Evolutionary conservation across 805 yeast species (phyloP).

Genomic region (Wickerhamomyces pijperi): DNA sequence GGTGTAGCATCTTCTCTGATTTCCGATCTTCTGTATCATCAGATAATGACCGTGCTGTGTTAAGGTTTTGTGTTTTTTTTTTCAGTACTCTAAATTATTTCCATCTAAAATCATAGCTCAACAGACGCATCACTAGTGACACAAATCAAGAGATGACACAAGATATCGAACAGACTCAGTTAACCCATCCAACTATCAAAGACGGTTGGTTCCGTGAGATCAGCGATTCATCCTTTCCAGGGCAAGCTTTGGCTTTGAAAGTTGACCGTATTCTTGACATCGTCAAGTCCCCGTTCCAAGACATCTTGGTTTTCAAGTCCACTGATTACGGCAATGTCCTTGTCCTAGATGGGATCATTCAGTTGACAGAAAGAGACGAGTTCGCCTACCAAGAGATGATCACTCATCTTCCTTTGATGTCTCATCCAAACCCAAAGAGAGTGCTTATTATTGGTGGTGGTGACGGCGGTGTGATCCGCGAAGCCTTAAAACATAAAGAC

Average conservation of each 20-base stretch:
- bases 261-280: constrained; percentile 58
- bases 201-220: constrained; percentile 81
- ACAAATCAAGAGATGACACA: background rate
- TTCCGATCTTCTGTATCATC: no score
- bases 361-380: constrained; percentile 87
- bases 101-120: no score
- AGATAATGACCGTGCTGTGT: no score
- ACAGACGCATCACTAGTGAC: no score
- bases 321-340: constrained; percentile 75
- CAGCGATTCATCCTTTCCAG: constrained; percentile 66
- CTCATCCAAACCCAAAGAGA: constrained; percentile 63
- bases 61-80: no score
- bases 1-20: background rate
- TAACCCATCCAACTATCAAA: constrained; percentile 23
- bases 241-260: constrained; percentile 66
- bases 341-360: constrained; percentile 82
- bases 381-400: constrained; percentile 92
- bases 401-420: constrained; percentile 68
- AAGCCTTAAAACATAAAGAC: constrained; percentile 63
- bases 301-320: constrained; percentile 61
- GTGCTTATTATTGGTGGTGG: constrained; percentile 93
- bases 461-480: constrained; percentile 90
- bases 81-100: no score
- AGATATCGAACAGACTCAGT: background rate
- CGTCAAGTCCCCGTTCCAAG: constrained; percentile 65